Percentiles rank a stretch among this genome's conserved stretches.
Evolutionary conservation across 192 early-diverging fungal species (phyloP).

Genomic region (Phycomyces nitens): DNA sequence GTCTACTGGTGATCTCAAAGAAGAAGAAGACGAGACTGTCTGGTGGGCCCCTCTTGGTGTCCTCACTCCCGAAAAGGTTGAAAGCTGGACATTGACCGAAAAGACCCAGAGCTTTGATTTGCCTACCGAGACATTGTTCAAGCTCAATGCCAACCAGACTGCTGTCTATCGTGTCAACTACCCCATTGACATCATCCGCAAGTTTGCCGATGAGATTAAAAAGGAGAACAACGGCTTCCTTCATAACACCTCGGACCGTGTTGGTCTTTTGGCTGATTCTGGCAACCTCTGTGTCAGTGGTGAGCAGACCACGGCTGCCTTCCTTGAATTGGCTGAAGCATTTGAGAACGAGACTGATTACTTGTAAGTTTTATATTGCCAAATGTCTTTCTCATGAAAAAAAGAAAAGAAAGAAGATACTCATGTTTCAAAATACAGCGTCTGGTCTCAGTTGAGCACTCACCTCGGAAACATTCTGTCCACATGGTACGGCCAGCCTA

Average conservation of each 20-base stretch:
- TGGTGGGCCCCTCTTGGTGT: slow-evolving; percentile 90
- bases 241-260: slow-evolving; percentile 63
- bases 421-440: too few species aligned
- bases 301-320: slow-evolving; percentile 64
- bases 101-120: slow-evolving; percentile 40
- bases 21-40: slow-evolving; percentile 72
- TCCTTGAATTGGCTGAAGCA: slow-evolving; percentile 71
- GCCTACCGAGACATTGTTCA: slow-evolving; percentile 57
- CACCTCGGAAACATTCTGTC: slow-evolving; percentile 55
- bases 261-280: slow-evolving; percentile 82
- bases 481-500: slow-evolving; percentile 66
- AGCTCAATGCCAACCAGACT: slow-evolving; percentile 79
- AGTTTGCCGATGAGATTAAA: slow-evolving; percentile 53
- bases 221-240: slow-evolving; percentile 48
- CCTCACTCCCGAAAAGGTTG: slow-evolving; percentile 29
- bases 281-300: slow-evolving; percentile 78
- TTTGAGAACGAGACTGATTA: slow-evolving; percentile 78
- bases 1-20: slow-evolving; percentile 70
- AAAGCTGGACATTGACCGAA: slow-evolving; percentile 31
- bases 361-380: slow-evolving; percentile 41
- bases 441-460: slow-evolving; percentile 63
- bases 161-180: slow-evolving; percentile 89
- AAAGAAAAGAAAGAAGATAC: slow-evolving; percentile 2
- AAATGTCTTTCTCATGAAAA: background rate
- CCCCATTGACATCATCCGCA: slow-evolving; percentile 45